Conservation (phyloP, 1,284 basidiomycete genomes). For the Rhodotorula sp. region DNA sequence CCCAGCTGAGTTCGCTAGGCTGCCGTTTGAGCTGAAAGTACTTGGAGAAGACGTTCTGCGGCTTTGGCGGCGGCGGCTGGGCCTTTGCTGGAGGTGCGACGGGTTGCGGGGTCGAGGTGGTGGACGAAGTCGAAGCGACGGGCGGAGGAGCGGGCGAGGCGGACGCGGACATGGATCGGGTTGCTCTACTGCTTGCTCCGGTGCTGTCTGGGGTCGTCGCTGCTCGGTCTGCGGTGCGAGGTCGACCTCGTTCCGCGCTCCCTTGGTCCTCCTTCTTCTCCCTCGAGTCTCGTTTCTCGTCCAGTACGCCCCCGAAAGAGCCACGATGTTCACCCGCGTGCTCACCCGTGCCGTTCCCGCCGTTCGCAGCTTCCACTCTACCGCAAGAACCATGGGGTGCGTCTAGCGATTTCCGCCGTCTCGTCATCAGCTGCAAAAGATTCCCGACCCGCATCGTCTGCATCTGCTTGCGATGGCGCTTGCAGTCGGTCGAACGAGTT, state of each 20-base stretch:
- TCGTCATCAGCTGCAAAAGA: neutral
- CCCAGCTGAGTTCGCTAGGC: too few relatives aligned
- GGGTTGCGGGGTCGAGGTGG: neutral
- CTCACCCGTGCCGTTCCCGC: constrained; percentile 3
- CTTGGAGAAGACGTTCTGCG: constrained; percentile 32
- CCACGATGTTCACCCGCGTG: constrained; percentile 7
- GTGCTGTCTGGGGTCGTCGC: too few relatives aligned
- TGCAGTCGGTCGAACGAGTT: fast-evolving
- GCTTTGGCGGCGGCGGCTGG: constrained; percentile 10
- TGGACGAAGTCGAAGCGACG: neutral
- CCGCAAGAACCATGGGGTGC: constrained; percentile 31
- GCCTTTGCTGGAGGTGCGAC: constrained; percentile 4
- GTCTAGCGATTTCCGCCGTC: neutral
- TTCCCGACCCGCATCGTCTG: neutral
- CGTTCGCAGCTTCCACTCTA: constrained; percentile 21
- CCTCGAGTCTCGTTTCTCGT: neutral
- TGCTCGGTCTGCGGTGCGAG: neutral
- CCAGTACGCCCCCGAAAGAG: neutral
- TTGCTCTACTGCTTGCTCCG: too few relatives aligned
- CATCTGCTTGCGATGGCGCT: neutral
- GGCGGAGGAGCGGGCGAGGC: neutral
- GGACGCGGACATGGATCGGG: neutral
- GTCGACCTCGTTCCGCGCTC: too few relatives aligned
- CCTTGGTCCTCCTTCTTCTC: neutral
- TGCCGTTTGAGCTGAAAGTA: neutral